A percentile compares a stretch with the other conserved stretches of the same genome.
phyloP scores from a whole-genome alignment of 768 basidiomycete species.

The Sarcomyxa edulis region DNA sequence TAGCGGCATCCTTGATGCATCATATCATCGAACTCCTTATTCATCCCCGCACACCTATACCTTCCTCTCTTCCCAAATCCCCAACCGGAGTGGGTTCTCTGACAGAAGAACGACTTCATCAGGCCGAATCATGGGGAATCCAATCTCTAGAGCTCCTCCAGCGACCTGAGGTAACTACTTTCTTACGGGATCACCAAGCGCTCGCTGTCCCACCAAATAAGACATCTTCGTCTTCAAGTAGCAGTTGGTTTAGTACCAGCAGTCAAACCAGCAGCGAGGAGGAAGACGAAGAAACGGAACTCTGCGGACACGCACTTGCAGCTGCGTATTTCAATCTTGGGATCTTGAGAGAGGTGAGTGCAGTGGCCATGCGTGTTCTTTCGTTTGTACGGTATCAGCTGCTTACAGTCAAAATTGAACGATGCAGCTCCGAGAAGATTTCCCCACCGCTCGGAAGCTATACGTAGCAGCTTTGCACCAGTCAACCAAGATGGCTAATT shows the following conservation, averaged over 20 bases:
- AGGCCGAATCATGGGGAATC: slow-evolving; percentile 60
- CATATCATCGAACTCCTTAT: slow-evolving; percentile 39
- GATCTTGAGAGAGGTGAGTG: slow-evolving; percentile 45
- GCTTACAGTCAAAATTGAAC: no score
- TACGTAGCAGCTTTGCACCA: slow-evolving; percentile 4
- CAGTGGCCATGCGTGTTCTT: background rate
- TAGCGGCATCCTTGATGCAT: no score
- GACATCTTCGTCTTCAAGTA: no score
- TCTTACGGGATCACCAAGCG: no score
- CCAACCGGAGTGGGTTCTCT: no score
- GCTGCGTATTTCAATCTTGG: slow-evolving; percentile 61
- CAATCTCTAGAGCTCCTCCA: slow-evolving; percentile 37
- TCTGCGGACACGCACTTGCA: slow-evolving; percentile 52
- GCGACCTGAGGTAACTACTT: slow-evolving; percentile 6
- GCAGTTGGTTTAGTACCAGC: no score
- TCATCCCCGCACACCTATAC: no score
- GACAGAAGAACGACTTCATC: slow-evolving; percentile 25
- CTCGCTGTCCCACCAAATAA: no score
- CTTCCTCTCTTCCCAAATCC: no score
- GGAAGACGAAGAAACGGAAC: slow-evolving; percentile 19
- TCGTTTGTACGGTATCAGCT: background rate
- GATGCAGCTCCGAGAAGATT: slow-evolving; percentile 4
- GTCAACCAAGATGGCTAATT: slow-evolving; percentile 1
- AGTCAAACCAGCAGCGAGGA: slow-evolving; percentile 22
- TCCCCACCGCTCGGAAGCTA: slow-evolving; percentile 1